phyloP scores from a whole-genome alignment of 1,284 basidiomycete species.

The Malassezia arunalokei region DNA sequence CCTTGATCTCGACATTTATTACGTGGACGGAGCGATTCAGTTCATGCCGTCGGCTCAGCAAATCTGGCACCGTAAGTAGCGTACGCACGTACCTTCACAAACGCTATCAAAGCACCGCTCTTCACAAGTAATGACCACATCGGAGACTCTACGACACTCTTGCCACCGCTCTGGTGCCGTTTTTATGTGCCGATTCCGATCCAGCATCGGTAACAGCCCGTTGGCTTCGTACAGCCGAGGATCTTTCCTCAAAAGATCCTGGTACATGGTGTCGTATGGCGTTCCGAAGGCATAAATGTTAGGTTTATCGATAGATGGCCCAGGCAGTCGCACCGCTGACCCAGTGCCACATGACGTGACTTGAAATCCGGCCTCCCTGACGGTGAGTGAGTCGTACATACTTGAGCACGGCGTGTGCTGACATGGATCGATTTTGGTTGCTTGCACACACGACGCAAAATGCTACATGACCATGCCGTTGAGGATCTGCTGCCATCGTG shows the following conservation, averaged over 20 bases:
- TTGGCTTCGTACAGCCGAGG: conserved; percentile 72
- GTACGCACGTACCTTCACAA: conserved; percentile 70
- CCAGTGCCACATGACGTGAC: conserved; percentile 93
- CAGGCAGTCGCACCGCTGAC: conserved; percentile 87
- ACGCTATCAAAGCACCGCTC: conserved; percentile 97
- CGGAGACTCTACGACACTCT: conserved; percentile 70
- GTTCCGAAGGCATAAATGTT: conserved; percentile 96
- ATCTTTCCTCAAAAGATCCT: conserved; percentile 80
- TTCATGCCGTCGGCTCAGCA: conserved; percentile 76
- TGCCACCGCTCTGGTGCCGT: conserved; percentile 92
- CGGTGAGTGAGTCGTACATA: conserved; percentile 5
- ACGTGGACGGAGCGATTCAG: conserved; percentile 86
- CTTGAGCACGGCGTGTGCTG: conserved; percentile 79
- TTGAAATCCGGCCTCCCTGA: conserved; percentile 64
- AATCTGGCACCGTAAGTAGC: conserved; percentile 53
- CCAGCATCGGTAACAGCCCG: conserved; percentile 91
- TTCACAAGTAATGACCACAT: conserved; percentile 97
- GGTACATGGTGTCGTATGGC: conserved; percentile 91
- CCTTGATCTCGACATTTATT: conserved; percentile 97
- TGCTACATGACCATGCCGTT: conserved; percentile 41
- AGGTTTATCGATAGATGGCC: conserved; percentile 89
- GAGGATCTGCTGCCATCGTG: background rate
- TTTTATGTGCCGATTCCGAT: conserved; percentile 86
- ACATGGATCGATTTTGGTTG: conserved; percentile 95
- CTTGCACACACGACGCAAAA: conserved; percentile 98